These are phyloP conservation scores for Diversispora epigaea DNA, from an alignment of 192 early-diverging fungal species.

Conservation along the genomic window DNA sequence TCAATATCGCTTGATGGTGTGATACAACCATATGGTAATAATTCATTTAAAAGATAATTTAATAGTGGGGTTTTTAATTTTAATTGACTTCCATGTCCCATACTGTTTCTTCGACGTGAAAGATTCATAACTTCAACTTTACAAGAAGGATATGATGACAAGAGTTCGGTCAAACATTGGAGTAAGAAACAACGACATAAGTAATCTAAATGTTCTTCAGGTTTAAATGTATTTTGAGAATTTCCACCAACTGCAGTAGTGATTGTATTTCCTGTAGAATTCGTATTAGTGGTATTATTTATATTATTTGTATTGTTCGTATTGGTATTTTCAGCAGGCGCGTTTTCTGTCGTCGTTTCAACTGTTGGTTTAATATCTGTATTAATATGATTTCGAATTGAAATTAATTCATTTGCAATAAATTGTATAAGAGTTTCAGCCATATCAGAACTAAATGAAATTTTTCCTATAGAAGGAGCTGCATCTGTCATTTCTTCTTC, in stretches of 20 bases:
- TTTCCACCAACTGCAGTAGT: neutral
- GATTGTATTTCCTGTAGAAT: neutral
- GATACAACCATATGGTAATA: slow-evolving; percentile 60
- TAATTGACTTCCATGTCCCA: slow-evolving; percentile 35
- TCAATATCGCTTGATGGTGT: slow-evolving; percentile 46
- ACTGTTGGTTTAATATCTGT: neutral
- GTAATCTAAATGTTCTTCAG: slow-evolving; percentile 35
- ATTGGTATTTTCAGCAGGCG: neutral
- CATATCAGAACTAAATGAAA: slow-evolving; percentile 40
- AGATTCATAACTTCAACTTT: slow-evolving; percentile 69
- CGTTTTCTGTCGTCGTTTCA: neutral
- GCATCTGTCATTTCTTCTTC: slow-evolving; percentile 38
- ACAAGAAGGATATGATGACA: slow-evolving; percentile 82
- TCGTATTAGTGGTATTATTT: too few species aligned
- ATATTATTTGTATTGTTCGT: slow-evolving; percentile 1
- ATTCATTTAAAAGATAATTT: slow-evolving; percentile 62
- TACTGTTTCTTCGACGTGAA: slow-evolving; percentile 44
- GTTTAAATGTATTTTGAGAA: slow-evolving; percentile 22
- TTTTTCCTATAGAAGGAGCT: slow-evolving; percentile 37
- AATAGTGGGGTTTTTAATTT: slow-evolving; percentile 54
- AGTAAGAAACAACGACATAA: slow-evolving; percentile 69
- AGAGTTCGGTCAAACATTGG: slow-evolving; percentile 82
- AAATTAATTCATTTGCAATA: slow-evolving; percentile 55
- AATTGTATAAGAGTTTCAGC: slow-evolving; percentile 57
- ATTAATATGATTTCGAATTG: slow-evolving; percentile 22